Evolutionary conservation across 2,329 filamentous ascomycete species (phyloP).

Genomic region (Claviceps sp.): DNA sequence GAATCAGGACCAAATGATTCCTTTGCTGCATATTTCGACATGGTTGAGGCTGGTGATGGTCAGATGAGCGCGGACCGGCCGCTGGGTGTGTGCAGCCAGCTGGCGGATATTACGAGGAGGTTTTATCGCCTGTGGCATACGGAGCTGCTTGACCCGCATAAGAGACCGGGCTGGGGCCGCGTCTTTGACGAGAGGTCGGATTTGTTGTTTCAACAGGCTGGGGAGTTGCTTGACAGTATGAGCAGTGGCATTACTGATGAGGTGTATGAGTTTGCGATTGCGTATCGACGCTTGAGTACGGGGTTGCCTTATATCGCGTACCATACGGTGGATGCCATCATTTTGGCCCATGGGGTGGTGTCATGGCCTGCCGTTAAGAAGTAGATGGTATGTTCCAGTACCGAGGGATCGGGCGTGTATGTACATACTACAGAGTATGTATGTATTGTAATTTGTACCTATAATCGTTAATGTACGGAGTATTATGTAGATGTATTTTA

Average conservation of each 20-base stretch:
- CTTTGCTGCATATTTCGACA: constrained; percentile 3
- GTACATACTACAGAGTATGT: too few relatives aligned
- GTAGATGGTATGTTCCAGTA: too few relatives aligned
- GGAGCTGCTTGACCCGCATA: not conserved
- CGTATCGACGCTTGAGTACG: constrained; percentile 6
- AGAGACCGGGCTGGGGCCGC: constrained; percentile 6
- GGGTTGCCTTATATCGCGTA: constrained; percentile 5
- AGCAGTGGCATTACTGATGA: constrained; percentile 1
- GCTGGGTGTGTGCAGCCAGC: constrained; percentile 1
- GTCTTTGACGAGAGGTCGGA: constrained; percentile 4
- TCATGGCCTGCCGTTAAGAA: too few relatives aligned
- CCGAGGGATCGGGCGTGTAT: too few relatives aligned
- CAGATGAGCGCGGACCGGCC: not conserved
- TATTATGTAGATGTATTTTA: too few relatives aligned
- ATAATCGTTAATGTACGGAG: too few relatives aligned
- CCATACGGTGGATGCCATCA: constrained; percentile 5
- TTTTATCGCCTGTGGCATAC: constrained; percentile 5
- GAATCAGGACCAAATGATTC: not conserved
- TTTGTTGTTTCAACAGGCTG: constrained; percentile 1
- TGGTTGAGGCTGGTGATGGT: constrained; percentile 1
- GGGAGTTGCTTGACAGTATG: constrained; percentile 2
- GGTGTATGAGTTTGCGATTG: constrained; percentile 6
- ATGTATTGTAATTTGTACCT: too few relatives aligned
- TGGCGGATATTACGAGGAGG: not conserved
- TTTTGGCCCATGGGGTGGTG: constrained; percentile 1